phyloP scores from a whole-genome alignment of 148 eudicot species.

The Rhododendron williamsianum region DNA sequence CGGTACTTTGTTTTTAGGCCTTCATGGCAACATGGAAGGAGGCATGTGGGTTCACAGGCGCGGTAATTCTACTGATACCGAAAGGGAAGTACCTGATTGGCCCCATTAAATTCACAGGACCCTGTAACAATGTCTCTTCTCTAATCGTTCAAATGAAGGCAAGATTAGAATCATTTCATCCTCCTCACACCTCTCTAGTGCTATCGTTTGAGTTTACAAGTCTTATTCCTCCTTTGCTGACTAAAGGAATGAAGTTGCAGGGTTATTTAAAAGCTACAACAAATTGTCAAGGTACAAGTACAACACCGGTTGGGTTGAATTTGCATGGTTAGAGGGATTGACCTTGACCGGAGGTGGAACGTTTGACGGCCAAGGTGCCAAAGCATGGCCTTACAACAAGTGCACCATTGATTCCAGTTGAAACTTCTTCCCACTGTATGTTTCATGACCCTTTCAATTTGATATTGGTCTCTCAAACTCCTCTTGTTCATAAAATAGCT shows the following conservation, averaged over 20 bases:
- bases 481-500: not conserved
- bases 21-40: slow-evolving; percentile 9
- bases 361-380: slow-evolving; percentile 50
- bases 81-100: slow-evolving; percentile 11
- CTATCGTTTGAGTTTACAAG: not conserved
- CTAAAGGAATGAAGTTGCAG: slow-evolving; percentile 19
- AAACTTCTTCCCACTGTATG: slow-evolving; percentile 40
- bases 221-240: not conserved
- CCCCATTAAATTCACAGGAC: slow-evolving; percentile 6
- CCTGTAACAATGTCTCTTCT: not conserved
- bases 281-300: slow-evolving; percentile 28
- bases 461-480: not conserved
- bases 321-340: slow-evolving; percentile 38
- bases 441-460: not conserved
- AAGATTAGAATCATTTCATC: not conserved
- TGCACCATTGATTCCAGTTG: slow-evolving; percentile 34
- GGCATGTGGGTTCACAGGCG: slow-evolving; percentile 9
- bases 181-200: not conserved
- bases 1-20: not conserved
- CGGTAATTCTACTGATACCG: not conserved
- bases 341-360: slow-evolving; percentile 44
- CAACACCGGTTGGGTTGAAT: slow-evolving; percentile 45
- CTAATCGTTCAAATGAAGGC: not conserved
- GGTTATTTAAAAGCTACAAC: slow-evolving; percentile 48
- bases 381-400: slow-evolving; percentile 43